phyloP scores from a whole-genome alignment of 495 filamentous ascomycete species.

The Daldinia bambusicola region DNA sequence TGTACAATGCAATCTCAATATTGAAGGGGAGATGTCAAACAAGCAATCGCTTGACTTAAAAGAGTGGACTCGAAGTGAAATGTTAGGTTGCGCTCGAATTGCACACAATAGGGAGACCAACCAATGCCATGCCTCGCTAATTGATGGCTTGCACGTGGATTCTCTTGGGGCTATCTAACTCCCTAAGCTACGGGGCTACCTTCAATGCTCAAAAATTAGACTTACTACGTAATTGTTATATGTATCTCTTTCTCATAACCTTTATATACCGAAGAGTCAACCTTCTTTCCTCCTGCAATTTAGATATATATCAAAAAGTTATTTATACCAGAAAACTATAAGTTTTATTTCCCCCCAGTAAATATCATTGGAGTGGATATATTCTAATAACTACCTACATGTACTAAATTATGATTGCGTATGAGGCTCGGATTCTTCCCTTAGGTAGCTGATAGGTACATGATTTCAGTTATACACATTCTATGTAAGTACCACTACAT shows the following conservation, averaged over 20 bases:
- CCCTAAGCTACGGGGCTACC: not conserved
- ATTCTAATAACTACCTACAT: no score
- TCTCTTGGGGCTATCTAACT: not conserved
- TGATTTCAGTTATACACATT: no score
- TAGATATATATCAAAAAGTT: no score
- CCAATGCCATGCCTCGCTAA: conserved; percentile 6
- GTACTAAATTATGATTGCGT: no score
- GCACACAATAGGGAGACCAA: conserved; percentile 5
- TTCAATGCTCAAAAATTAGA: not conserved
- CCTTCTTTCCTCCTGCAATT: no score
- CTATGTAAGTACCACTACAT: no score
- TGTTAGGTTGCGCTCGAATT: conserved; percentile 20
- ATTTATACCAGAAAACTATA: no score
- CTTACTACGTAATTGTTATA: not conserved
- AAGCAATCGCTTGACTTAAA: conserved; percentile 5
- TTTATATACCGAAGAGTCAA: not conserved
- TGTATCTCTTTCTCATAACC: not conserved
- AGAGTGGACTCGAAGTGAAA: conserved; percentile 13
- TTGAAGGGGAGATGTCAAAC: conserved; percentile 14
- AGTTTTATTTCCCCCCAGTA: no score
- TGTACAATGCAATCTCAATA: conserved; percentile 20
- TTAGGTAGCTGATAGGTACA: no score
- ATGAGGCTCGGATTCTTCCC: no score
- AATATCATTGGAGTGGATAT: no score
- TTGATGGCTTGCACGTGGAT: conserved; percentile 17